Conservation (phyloP, 2,329 filamentous ascomycete species). For the Erysiphe neolycopersici region DNA sequence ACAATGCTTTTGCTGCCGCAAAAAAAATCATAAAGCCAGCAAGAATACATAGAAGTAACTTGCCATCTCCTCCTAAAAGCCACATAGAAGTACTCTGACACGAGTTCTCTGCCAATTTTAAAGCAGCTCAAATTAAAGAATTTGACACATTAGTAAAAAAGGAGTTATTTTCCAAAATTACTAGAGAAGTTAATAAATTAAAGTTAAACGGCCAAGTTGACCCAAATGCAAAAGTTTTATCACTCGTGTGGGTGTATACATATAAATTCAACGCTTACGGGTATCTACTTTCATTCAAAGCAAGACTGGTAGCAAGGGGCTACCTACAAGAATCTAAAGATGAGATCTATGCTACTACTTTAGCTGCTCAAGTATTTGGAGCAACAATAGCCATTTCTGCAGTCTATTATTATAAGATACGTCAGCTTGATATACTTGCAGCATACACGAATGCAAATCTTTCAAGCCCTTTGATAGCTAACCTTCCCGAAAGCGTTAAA, state of each 20-base stretch:
- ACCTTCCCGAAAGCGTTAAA: background rate
- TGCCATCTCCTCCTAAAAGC: background rate
- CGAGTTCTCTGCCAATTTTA: background rate
- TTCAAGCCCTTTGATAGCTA: background rate
- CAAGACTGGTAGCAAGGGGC: too few relatives aligned
- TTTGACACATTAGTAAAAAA: too few relatives aligned
- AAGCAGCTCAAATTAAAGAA: background rate
- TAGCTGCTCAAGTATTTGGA: background rate
- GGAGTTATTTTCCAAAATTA: too few relatives aligned
- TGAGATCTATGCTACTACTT: background rate
- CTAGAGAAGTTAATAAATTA: too few relatives aligned
- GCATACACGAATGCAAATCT: background rate
- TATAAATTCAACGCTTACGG: background rate
- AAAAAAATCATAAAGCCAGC: background rate
- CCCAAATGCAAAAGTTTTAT: background rate
- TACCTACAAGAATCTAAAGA: too few relatives aligned
- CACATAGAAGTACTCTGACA: background rate
- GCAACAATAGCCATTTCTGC: background rate
- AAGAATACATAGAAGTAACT: background rate
- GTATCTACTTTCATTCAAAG: background rate
- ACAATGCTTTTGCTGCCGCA: background rate
- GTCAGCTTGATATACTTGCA: background rate
- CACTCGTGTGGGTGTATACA: background rate
- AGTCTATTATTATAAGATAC: background rate
- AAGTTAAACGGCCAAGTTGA: too few relatives aligned